A percentile compares a stretch with the other conserved stretches of the same genome.
These are phyloP conservation scores for Funneliformis geosporum DNA, from an alignment of 192 early-diverging fungal species.

Conservation along the genomic window DNA sequence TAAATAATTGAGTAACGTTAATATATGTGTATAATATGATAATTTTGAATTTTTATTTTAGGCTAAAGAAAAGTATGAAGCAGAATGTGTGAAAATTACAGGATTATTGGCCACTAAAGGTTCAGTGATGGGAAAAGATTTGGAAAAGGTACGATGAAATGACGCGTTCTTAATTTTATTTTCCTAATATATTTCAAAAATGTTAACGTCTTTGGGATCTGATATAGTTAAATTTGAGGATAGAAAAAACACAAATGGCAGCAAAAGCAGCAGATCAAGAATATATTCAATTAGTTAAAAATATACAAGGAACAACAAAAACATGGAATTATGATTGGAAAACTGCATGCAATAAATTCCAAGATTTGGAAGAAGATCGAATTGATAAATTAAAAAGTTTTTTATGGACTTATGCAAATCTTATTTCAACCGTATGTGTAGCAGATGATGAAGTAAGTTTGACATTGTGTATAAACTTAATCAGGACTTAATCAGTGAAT, in stretches of 20 bases:
- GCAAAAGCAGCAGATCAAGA: constrained; percentile 49
- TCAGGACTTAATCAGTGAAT: neutral
- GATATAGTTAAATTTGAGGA: constrained; percentile 35
- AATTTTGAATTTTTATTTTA: constrained; percentile 15
- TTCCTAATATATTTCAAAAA: neutral
- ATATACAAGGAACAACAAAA: constrained; percentile 46
- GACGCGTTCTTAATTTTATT: neutral
- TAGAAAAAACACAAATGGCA: constrained; percentile 46
- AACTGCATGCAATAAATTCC: constrained; percentile 58
- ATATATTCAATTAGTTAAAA: constrained; percentile 53
- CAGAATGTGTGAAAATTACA: constrained; percentile 43
- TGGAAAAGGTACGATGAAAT: constrained; percentile 38
- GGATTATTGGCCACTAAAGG: constrained; percentile 39
- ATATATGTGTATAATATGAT: neutral
- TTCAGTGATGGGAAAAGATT: constrained; percentile 43
- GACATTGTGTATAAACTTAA: neutral
- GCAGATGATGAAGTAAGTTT: constrained; percentile 67
- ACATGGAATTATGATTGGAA: constrained; percentile 59
- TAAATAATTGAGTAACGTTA: neutral
- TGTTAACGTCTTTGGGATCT: neutral
- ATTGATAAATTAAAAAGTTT: constrained; percentile 65
- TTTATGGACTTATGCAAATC: constrained; percentile 74
- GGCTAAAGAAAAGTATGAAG: constrained; percentile 50
- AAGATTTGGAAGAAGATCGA: constrained; percentile 72
- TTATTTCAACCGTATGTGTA: constrained; percentile 68